Evolutionary conservation across 176 grass and related monocot species (phyloP), one percentile per base, ranked within the genome.

Genomic region (Oryza glumipatula): DNA sequence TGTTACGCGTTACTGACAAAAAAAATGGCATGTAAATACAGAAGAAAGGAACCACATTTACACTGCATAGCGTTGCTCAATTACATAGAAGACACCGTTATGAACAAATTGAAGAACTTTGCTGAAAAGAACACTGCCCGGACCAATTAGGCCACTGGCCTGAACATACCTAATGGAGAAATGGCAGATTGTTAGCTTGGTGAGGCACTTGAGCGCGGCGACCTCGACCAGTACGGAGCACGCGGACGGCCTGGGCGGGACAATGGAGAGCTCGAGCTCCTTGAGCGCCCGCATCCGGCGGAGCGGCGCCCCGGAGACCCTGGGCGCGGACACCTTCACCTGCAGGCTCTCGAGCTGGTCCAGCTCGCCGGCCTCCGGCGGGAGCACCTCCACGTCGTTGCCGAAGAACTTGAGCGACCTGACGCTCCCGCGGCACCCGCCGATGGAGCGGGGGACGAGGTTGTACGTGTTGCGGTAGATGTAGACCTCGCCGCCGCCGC

Each of bases 401-500:
- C 89, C 85, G 79, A 99, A 99, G 83, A 99, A 96, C 80, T 94
- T 99, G 65, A 99, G 89, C 30, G 91, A 83, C 85, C 92, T 95
- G 19, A 99, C 89, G 44, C 73, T 60, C 23, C 79, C 80, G 43
- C 51, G 39, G 63, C 73, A 76, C 70, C 80, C 84, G 17, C 87
- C 93, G 43, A 98, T 73, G 12, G 85, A 86, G 35, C 87, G 79
- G 3, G 96, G 96, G 3, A 98, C 39, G 30, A 98, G 88, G 44
- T 94, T 87, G 73, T 88, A 98, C 15, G 81, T 79, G 83, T 98
- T 98, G 19, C 85, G 88, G 85, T 95, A 98, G 41, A 98, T 88
- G 67, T 92, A 98, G 72, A 95, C 66, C 45, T 87, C 93, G 73
- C 87, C 88, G 73, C 87, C 88, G 7, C 86, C 83, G 76, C 65